Percentiles rank a stretch among this genome's conserved stretches.
These are phyloP conservation scores for Fusarium paranaense DNA, from an alignment of 2,329 filamentous ascomycete species.

Conservation along the genomic window DNA sequence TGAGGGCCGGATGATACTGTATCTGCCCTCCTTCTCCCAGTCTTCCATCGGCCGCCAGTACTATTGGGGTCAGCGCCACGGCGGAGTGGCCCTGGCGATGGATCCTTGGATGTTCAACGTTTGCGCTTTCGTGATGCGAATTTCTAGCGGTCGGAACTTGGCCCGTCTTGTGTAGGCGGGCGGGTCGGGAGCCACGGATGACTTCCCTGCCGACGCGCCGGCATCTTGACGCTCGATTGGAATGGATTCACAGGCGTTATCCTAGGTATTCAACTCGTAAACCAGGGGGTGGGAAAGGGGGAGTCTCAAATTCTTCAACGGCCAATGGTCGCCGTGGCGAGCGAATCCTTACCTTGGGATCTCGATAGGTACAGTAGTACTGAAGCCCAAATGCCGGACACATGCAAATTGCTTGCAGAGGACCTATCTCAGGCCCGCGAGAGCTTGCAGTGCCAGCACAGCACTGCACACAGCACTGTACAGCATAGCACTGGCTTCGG, in stretches of 20 bases:
- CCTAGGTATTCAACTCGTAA: background rate
- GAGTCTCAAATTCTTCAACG: background rate
- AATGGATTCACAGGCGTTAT: background rate
- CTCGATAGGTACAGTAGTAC: background rate
- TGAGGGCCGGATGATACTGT: slow-evolving; percentile 21
- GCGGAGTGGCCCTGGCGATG: slow-evolving; percentile 11
- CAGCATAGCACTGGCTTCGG: background rate
- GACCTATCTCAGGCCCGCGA: background rate
- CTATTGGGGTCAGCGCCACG: slow-evolving; percentile 5
- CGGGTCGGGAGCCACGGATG: background rate
- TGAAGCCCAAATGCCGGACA: slow-evolving; percentile 2
- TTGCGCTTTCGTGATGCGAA: slow-evolving; percentile 4
- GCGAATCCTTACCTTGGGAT: slow-evolving; percentile 2
- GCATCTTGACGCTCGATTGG: slow-evolving; percentile 1
- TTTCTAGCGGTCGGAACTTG: slow-evolving; percentile 6
- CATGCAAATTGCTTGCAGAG: slow-evolving; percentile 2
- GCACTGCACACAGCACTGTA: background rate
- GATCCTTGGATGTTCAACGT: slow-evolving; percentile 2
- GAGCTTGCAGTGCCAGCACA: background rate
- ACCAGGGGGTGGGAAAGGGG: background rate
- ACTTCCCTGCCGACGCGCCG: background rate
- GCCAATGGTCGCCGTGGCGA: background rate
- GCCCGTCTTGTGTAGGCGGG: background rate
- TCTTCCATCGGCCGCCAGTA: slow-evolving; percentile 22
- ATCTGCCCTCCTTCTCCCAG: slow-evolving; percentile 26